Evolutionary conservation across 2,329 filamentous ascomycete genomes (phyloP), one percentile per base, ranked within the genome.

Genomic region (Neoascochyta sp.): DNA sequence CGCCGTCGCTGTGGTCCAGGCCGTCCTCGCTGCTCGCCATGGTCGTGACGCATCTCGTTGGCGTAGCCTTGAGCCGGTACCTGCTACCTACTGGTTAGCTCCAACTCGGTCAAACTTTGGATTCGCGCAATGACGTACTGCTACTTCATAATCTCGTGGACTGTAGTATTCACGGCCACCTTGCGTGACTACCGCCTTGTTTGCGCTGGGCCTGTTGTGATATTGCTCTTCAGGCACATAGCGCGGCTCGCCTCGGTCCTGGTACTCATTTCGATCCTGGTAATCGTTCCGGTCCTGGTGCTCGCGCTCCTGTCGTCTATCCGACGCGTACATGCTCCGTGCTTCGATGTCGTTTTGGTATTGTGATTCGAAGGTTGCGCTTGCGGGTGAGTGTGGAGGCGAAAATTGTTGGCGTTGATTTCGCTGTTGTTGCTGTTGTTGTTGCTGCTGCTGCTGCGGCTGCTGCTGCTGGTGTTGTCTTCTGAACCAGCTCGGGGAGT

Each of bases 301-400:
- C 8, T 41, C 40, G 14, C 37, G 29, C 11, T 47, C 44, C 13
- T 39, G 37, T 8, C 29, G 24, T 22, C 37, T 18, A 24, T 46
- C 36, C 13, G 40, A 29, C 10, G 36, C 32, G 29, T 54, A 51
- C 52, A 57, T 54, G 3, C 36, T 28, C 17, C 21, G 16, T 36
- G 29, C 7, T 31, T 20, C 31, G 22, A 10, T 32, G 16, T 17
- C 19, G 29, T 20, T 28, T 18, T n/a, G n/a, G n/a, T n/a, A n/a
- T n/a, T n/a, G n/a, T n/a, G n/a, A n/a, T n/a, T n/a, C n/a, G n/a
- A n/a, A n/a, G n/a, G n/a, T n/a, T n/a, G n/a, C n/a, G 17, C 28
- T 29, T 17, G 24, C 17, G 13, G 11, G 22, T 15, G 29, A n/a
- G n/a, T n/a, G n/a, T n/a, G n/a, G n/a, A n/a, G n/a, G n/a, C n/a